Base-by-base conservation (phyloP, 2,329 filamentous ascomycete genomes). In the Graphilbum sp. region DNA sequence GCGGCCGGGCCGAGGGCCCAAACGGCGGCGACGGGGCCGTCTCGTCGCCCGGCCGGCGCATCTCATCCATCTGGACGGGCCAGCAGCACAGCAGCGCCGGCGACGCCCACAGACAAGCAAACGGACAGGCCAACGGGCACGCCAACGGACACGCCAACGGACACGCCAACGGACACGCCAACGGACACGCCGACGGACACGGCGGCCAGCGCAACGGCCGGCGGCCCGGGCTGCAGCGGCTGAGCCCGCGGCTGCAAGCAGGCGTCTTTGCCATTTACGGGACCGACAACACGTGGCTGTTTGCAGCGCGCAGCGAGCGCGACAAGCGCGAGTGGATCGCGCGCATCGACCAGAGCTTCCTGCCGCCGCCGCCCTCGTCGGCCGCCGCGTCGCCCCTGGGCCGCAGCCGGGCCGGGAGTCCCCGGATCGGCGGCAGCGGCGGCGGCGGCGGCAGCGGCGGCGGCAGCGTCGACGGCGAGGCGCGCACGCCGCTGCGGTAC, bases 271-370 rank as follows among this genome's bases (percentile, higher is more conserved):
- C 90, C 12, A 74, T 98, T 36, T 98, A 96, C 53, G 88, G 84
- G 32, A 83, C 80, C 42, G 81, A 90, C 55, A 95, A 95, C 57
- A 94, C 87, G 24, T 98, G 87, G 72, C 66, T 98, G 31, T 96
- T 98, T 56, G 84, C 86, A 13, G 83, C 86, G 19, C 70, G 86
- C 41, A 88, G 76, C 50, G 88, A 95, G 61, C 71, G 78, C 35
- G 87, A 95, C 57, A 94, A 95, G 65, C 79, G 87, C 49, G 90
- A 96, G 55, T 98, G 90, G 90, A 94, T 98, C 49, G 72, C 92
- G 57, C 79, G 81, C 51, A 85, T 98, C 49, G 90, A 98, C 58
- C 81, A 94, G 63, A 83, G 79, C 37, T 74, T 69, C 47, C 56
- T 69, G 41, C 16, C 35, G 41, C 24, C 40, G 31, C 12, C 36